These are phyloP conservation scores for Arthrinium phaeospermum DNA, from an alignment of 2,329 filamentous ascomycete species.

Conservation along the genomic window DNA sequence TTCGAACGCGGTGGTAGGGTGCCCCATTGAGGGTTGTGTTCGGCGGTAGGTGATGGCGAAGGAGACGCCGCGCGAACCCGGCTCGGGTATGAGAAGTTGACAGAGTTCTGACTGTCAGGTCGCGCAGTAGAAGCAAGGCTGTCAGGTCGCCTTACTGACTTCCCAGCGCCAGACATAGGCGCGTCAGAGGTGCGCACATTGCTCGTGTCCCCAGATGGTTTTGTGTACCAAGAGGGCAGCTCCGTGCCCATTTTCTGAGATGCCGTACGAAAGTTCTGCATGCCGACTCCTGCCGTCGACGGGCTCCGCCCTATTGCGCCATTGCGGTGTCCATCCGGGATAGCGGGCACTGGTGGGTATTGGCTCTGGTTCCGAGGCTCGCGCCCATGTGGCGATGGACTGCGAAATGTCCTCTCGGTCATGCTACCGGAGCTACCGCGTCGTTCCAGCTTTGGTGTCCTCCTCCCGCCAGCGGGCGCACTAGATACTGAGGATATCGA, in stretches of 20 bases:
- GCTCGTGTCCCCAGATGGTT: slow-evolving; percentile 49
- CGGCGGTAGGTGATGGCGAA: slow-evolving; percentile 37
- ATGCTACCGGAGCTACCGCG: slow-evolving; percentile 79
- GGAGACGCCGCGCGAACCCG: slow-evolving; percentile 49
- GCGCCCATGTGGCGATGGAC: slow-evolving; percentile 66
- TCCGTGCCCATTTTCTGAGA: slow-evolving; percentile 56
- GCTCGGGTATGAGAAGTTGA: slow-evolving; percentile 66
- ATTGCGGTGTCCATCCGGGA: slow-evolving; percentile 56
- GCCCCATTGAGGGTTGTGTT: slow-evolving; percentile 28
- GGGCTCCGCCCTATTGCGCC: slow-evolving; percentile 24
- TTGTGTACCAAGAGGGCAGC: slow-evolving; percentile 55
- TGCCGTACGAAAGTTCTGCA: slow-evolving; percentile 57
- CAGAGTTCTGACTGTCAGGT: slow-evolving; percentile 54
- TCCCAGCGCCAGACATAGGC: slow-evolving; percentile 43
- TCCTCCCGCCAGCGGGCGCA: slow-evolving; percentile 52
- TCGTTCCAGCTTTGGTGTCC: slow-evolving; percentile 61
- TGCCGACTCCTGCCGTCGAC: slow-evolving; percentile 45
- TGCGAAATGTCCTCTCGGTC: slow-evolving; percentile 86
- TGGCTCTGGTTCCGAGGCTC: slow-evolving; percentile 47
- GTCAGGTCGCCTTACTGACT: slow-evolving; percentile 29
- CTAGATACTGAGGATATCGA: slow-evolving; percentile 70
- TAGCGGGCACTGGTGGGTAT: slow-evolving; percentile 76
- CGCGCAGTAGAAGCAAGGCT: slow-evolving; percentile 40
- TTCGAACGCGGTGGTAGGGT: slow-evolving; percentile 31
- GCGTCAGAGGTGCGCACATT: slow-evolving; percentile 54